phyloP scores from a whole-genome alignment of 257 asterid species.

The Datura wrightii region DNA sequence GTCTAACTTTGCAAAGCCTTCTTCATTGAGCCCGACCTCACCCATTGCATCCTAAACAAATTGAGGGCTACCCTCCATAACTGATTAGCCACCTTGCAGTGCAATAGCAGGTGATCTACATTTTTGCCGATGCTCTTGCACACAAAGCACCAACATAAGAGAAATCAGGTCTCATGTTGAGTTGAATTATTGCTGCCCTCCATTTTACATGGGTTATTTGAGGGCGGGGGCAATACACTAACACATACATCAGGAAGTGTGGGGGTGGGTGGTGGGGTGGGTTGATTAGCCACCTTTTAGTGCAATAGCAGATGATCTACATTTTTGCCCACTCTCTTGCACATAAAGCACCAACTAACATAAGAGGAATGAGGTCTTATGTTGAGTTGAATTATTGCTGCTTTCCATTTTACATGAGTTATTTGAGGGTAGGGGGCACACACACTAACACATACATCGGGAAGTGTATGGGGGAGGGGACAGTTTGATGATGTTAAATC shows the following conservation, averaged over 20 bases:
- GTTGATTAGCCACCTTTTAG: no score
- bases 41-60: no score
- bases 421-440: not conserved
- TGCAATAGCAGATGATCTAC: no score
- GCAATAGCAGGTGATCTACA: no score
- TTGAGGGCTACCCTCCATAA: no score
- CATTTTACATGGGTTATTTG: not conserved
- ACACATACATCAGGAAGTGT: not conserved
- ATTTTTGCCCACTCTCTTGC: no score
- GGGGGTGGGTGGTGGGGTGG: not conserved
- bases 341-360: no score
- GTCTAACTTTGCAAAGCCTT: no score
- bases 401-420: not conserved
- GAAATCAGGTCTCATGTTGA: conserved; percentile 1
- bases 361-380: not conserved
- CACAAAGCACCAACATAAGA: not conserved
- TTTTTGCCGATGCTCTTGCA: no score
- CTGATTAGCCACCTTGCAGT: no score
- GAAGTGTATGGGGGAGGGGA: not conserved
- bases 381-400: conserved; percentile 16
- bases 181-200: conserved; percentile 14
- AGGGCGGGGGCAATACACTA: not conserved
- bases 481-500: not conserved
- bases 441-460: not conserved
- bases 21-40: no score